These are phyloP conservation scores for Polyplosphaeria fusca DNA, from an alignment of 495 filamentous ascomycete genomes.

Conservation along the genomic window DNA sequence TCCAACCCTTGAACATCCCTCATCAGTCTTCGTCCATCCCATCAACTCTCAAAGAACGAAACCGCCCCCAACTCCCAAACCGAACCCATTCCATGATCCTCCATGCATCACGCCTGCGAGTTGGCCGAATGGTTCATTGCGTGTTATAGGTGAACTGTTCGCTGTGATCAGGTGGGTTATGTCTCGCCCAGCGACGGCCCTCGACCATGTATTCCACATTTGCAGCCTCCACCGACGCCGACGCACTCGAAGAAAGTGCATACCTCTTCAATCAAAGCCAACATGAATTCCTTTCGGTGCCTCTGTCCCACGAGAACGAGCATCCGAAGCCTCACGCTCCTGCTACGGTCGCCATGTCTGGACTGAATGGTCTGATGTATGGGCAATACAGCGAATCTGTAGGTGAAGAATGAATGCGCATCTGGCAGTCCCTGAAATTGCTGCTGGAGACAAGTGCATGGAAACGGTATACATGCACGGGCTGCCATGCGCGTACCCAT, in stretches of 20 bases:
- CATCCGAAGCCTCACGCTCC: conserved; percentile 17
- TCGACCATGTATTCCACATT: conserved; percentile 29
- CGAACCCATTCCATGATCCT: background rate
- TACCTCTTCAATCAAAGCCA: conserved; percentile 23
- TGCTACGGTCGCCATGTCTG: conserved; percentile 20
- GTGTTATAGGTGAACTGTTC: background rate
- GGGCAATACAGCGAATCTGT: conserved; percentile 36
- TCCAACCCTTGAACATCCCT: background rate
- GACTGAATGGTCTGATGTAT: conserved; percentile 23
- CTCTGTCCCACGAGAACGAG: conserved; percentile 21
- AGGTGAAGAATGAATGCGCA: too few species aligned
- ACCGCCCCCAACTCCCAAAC: background rate
- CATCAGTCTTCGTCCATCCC: conserved; percentile 12
- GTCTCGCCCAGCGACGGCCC: background rate
- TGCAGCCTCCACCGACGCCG: conserved; percentile 22
- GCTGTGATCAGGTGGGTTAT: conserved; percentile 14
- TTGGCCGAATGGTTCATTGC: conserved; percentile 11
- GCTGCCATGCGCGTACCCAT: too few species aligned
- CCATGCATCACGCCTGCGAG: background rate
- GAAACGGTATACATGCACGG: too few species aligned
- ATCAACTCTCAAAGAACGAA: conserved; percentile 19
- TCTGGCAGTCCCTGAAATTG: too few species aligned
- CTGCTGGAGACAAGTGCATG: too few species aligned
- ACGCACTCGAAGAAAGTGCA: conserved; percentile 19
- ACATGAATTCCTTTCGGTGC: conserved; percentile 20